Base-by-base conservation (phyloP, 2,329 filamentous ascomycete species). In the Fusarium sp. region DNA sequence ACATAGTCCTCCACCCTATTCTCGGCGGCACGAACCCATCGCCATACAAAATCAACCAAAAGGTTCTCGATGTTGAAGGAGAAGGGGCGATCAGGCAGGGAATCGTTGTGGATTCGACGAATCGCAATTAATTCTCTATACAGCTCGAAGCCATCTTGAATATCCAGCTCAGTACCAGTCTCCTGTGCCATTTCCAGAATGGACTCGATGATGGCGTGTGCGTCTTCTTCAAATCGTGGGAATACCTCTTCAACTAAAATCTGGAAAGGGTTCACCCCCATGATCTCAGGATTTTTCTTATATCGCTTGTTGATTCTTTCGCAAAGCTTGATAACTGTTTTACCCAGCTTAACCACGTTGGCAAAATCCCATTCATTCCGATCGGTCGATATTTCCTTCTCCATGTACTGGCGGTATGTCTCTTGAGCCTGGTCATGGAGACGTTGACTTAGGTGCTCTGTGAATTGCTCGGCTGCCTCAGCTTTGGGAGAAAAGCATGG, bases 291-390 rank as follows among this genome's bases (percentile, higher is more conserved):
- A 62, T 92, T 96, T 74, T 92, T 95, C 74, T 90, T 90, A 80
- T 97, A 99, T 51, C 95, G 90, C 82, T 98, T 98, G 79, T 94
- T 91, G 54, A 98, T 97, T 77, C 91, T 93, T 75, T 97, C 91
- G 69, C 92, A 93, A 32, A 98, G 85, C 71, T 93, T 94, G 51
- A 94, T 91, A 8, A 98, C 93, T 1, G 90, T 89, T 77, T 96
- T 93, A 18, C 94, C 94, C 25, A 99, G 87, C 76, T 94, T 89
- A 63, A 98, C 94, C 60, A 98, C 91, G 79, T 98, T 93, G 68
- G 88, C 92, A 78, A 97, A 95, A 72, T 98, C 90, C 94, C 96
- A 98, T 52, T 93, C 87, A 70, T 94, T 90, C 73, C 93, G 91
- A 58, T 91, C 88, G 34, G 92, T 87, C 2, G 94, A 94, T 3